A percentile compares a stretch with the other conserved stretches of the same genome.
Evolutionary conservation across 2,329 filamentous ascomycete genomes (phyloP).

Genomic region (Calycina herbarum): DNA sequence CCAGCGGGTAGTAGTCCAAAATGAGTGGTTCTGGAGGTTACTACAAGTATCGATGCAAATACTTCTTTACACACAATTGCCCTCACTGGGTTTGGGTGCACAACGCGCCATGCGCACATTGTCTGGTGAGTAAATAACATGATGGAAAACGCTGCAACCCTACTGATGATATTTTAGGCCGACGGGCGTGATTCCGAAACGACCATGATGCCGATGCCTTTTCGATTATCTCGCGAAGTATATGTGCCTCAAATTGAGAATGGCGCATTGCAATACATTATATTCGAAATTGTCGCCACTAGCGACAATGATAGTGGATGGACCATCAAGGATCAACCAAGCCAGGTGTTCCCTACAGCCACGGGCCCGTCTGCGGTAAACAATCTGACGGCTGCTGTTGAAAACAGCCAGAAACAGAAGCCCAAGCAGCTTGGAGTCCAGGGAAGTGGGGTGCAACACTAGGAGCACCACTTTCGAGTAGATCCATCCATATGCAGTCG

Average conservation of each 20-base stretch:
- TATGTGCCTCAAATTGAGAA: conserved; percentile 48
- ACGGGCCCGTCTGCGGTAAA: conserved; percentile 27
- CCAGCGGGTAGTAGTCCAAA: conserved; percentile 35
- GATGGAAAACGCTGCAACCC: neutral
- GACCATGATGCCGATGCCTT: conserved; percentile 27
- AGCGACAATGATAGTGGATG: conserved; percentile 35
- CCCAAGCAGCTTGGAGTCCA: conserved; percentile 21
- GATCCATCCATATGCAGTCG: neutral
- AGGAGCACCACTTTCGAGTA: conserved; percentile 14
- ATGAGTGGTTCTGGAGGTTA: conserved; percentile 38
- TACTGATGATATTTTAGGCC: conserved; percentile 41
- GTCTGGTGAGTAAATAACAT: conserved; percentile 45
- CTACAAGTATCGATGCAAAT: conserved; percentile 57
- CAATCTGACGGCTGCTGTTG: conserved; percentile 21
- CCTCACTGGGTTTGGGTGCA: conserved; percentile 56
- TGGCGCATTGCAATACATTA: conserved; percentile 48
- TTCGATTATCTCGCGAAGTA: conserved; percentile 42
- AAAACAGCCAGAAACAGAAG: conserved; percentile 18
- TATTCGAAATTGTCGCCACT: conserved; percentile 47
- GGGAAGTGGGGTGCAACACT: conserved; percentile 10
- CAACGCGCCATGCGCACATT: conserved; percentile 49
- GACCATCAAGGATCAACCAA: conserved; percentile 30
- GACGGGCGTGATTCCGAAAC: conserved; percentile 49
- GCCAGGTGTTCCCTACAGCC: conserved; percentile 25
- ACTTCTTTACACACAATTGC: conserved; percentile 53